phyloP scores from a whole-genome alignment of 495 filamentous ascomycete species.

The Tuber umbilicatum region DNA sequence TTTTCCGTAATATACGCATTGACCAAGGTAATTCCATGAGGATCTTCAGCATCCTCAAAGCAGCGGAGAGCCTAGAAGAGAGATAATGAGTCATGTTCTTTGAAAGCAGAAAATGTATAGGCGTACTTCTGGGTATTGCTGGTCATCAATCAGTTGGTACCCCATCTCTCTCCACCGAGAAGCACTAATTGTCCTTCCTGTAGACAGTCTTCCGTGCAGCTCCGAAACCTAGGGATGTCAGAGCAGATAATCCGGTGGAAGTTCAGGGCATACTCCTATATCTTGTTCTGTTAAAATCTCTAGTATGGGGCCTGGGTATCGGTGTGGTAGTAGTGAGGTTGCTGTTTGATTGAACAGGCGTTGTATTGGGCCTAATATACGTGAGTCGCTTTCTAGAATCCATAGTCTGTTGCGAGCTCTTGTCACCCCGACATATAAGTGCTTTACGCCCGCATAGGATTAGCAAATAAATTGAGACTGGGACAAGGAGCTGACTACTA shows the following conservation, averaged over 20 bases:
- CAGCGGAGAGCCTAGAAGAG: constrained; percentile 16
- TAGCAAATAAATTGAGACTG: neutral
- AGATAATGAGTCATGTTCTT: constrained; percentile 7
- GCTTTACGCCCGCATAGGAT: constrained; percentile 1
- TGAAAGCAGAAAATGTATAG: neutral
- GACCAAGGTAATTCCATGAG: constrained; percentile 2
- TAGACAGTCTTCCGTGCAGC: neutral
- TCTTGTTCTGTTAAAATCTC: constrained; percentile 12
- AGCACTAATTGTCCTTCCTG: constrained; percentile 9
- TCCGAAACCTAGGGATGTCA: constrained; percentile 11
- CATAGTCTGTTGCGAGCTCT: constrained; percentile 22
- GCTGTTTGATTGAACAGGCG: constrained; percentile 14
- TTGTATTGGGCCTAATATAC: constrained; percentile 5
- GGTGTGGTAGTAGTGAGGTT: neutral
- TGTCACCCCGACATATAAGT: constrained; percentile 25
- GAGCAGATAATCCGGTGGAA: neutral
- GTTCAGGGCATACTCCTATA: neutral
- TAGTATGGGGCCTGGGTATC: constrained; percentile 12
- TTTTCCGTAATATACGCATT: constrained; percentile 16
- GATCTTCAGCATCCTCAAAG: constrained; percentile 15
- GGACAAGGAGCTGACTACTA: neutral
- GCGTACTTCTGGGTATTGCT: constrained; percentile 23
- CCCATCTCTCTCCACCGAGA: constrained; percentile 28
- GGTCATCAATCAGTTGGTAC: constrained; percentile 24
- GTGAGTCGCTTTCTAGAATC: constrained; percentile 17